Evolutionary conservation across 1,284 basidiomycete genomes (phyloP).

Genomic region (Meripilus lineatus): DNA sequence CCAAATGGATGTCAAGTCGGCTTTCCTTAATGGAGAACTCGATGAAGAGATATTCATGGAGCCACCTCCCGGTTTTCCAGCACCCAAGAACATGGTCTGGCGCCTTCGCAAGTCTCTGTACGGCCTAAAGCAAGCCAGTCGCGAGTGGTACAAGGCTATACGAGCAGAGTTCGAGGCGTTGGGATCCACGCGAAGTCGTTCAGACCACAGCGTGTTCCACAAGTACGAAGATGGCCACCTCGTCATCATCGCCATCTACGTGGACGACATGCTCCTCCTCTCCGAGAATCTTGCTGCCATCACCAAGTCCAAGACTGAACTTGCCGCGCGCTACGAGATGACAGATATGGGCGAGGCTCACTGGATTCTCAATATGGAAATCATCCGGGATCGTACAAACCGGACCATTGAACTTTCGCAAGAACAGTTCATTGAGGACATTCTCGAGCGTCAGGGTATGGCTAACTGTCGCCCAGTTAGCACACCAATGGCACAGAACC

Average conservation of each 20-base stretch:
- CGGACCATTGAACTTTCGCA: conserved; percentile 31
- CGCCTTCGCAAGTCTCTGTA: conserved; percentile 20
- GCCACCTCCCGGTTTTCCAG: conserved; percentile 28
- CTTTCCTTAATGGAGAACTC: no score
- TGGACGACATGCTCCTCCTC: conserved; percentile 29
- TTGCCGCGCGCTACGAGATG: no score
- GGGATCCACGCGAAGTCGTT: conserved; percentile 14
- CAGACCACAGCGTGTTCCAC: conserved; percentile 18
- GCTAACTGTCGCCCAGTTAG: conserved; percentile 22
- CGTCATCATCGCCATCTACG: conserved; percentile 21
- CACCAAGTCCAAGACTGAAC: conserved; percentile 1
- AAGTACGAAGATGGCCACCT: conserved; percentile 1
- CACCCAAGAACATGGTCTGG: conserved; percentile 9
- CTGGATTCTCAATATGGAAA: conserved; percentile 19
- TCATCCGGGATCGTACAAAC: conserved; percentile 23
- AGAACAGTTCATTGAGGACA: conserved; percentile 31
- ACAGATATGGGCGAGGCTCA: conserved; percentile 18
- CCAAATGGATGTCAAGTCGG: conserved; percentile 33
- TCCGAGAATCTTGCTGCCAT: no score
- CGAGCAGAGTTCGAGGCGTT: conserved; percentile 9
- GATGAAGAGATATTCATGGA: conserved; percentile 19
- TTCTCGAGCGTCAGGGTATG: conserved; percentile 31
- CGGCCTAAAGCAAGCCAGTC: conserved; percentile 21
- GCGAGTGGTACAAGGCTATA: conserved; percentile 16
- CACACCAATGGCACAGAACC: conserved; percentile 27